Evolutionary conservation across 1,139 yeast species (phyloP).

Genomic region (Lodderomyces elongisporus): DNA sequence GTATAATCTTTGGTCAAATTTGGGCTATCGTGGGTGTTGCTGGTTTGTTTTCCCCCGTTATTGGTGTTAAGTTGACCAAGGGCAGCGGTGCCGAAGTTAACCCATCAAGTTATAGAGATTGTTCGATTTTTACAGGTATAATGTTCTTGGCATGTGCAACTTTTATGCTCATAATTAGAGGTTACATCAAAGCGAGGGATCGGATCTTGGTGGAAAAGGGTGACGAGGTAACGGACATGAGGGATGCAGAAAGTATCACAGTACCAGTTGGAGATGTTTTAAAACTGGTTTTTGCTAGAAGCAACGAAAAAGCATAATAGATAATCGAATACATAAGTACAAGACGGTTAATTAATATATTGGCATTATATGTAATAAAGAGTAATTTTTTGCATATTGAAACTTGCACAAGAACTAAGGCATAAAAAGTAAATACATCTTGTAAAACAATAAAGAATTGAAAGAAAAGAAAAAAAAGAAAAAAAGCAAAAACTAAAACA

Average conservation of each 20-base stretch:
- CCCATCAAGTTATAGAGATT: constrained; percentile 44
- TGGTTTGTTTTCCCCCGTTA: constrained; percentile 48
- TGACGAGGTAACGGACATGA: constrained; percentile 17
- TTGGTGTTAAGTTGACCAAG: constrained; percentile 45
- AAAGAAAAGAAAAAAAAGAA: too few relatives aligned
- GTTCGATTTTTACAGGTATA: constrained; percentile 51
- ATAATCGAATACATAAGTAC: too few relatives aligned
- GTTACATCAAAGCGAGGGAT: constrained; percentile 47
- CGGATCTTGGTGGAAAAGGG: constrained; percentile 15
- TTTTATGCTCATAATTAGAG: constrained; percentile 38
- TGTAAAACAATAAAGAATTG: too few relatives aligned
- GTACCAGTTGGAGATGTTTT: constrained; percentile 17
- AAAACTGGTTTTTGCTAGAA: constrained; percentile 13
- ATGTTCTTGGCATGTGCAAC: constrained; percentile 42
- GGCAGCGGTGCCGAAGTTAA: constrained; percentile 28
- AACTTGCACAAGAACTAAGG: too few relatives aligned
- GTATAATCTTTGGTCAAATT: constrained; percentile 42
- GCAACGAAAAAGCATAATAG: constrained; percentile 10
- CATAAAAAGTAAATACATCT: too few relatives aligned
- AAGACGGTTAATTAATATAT: too few relatives aligned
- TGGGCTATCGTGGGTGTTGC: constrained; percentile 46
- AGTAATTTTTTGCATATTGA: too few relatives aligned
- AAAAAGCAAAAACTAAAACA: too few relatives aligned
- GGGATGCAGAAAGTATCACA: constrained; percentile 15
- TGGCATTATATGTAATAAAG: too few relatives aligned